Evolutionary conservation across 441 rosid species (phyloP).

Genomic region (Pelargonium citronellum): DNA sequence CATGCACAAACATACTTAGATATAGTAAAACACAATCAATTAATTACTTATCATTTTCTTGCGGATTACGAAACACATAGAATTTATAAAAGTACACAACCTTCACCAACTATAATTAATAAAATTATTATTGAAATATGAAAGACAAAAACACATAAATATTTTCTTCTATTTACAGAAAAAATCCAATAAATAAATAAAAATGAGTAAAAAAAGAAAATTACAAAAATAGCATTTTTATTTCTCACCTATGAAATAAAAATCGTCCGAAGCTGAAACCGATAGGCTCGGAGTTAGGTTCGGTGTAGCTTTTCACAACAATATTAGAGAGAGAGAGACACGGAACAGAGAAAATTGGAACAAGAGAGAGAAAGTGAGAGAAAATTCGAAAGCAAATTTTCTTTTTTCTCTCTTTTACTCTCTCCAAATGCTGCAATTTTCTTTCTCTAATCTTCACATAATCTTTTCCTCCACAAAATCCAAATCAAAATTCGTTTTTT

Average conservation of each 20-base stretch:
- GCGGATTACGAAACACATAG: no score
- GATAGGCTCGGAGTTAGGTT: conserved; percentile 55
- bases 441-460: conserved; percentile 12
- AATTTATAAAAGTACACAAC: no score
- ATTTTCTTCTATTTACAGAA: no score
- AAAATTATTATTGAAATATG: no score
- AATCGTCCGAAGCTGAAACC: conserved; percentile 17
- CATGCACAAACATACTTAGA: no score
- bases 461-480: not conserved
- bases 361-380: conserved; percentile 27
- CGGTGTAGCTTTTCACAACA: conserved; percentile 45
- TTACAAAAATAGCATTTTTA: conserved; percentile 31
- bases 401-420: conserved; percentile 14
- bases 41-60: no score
- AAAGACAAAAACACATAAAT: no score
- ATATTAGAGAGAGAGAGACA: conserved; percentile 24
- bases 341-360: conserved; percentile 9
- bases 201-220: not conserved
- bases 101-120: no score
- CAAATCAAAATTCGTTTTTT: not conserved
- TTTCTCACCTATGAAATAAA: conserved; percentile 17
- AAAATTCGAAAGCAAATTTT: conserved; percentile 13
- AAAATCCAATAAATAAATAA: not conserved
- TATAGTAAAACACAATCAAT: no score
- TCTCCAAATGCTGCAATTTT: conserved; percentile 8